Evolutionary conservation across 192 early-diverging fungal species (phyloP).

Genomic region (Rhizoclosmatium sp.): DNA sequence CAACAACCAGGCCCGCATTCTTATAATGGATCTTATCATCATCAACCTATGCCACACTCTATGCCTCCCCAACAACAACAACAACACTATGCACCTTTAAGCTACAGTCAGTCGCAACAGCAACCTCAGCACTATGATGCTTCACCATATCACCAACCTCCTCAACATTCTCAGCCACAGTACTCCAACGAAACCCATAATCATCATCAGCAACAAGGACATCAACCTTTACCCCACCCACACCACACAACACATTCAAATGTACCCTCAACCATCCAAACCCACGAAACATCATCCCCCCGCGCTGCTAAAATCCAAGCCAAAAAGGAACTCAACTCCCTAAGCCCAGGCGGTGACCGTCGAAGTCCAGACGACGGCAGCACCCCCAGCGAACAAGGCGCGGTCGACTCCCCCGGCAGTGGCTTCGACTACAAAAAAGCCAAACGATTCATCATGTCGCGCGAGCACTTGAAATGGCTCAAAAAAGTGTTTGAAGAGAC

Average conservation of each 20-base stretch:
- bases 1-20: not conserved
- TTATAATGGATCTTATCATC: too few species aligned
- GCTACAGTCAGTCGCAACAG: too few species aligned
- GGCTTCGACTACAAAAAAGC: constrained; percentile 3
- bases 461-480: constrained; percentile 31
- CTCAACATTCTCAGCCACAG: too few species aligned
- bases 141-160: too few species aligned
- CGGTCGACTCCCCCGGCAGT: not conserved
- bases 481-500: constrained; percentile 34
- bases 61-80: too few species aligned
- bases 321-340: not conserved
- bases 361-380: not conserved
- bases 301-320: not conserved
- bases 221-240: too few species aligned
- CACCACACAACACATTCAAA: too few species aligned
- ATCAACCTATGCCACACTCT: too few species aligned
- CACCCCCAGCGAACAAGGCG: not conserved
- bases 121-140: too few species aligned
- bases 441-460: constrained; percentile 38
- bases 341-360: not conserved
- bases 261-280: not conserved
- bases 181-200: too few species aligned
- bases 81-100: too few species aligned
- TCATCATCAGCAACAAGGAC: too few species aligned
- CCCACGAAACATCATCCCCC: not conserved